phyloP scores from a whole-genome alignment of 2,329 filamentous ascomycete species.

The Colletotrichum sp. region DNA sequence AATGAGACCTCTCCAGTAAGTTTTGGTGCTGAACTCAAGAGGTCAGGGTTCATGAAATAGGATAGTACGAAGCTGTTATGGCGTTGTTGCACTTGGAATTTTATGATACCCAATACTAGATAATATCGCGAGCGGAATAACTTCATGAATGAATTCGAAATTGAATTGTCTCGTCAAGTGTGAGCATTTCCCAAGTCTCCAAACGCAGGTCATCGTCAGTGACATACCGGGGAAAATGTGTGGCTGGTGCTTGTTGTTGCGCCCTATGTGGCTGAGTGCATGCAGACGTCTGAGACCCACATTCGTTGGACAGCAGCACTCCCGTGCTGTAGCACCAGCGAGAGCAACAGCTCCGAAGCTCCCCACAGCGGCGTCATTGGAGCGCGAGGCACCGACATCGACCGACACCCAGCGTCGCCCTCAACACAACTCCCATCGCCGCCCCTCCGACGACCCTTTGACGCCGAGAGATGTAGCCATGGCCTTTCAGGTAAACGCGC shows the following conservation, averaged over 20 bases:
- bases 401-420: slow-evolving; percentile 1
- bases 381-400: slow-evolving; percentile 17
- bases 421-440: neutral
- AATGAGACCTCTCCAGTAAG: neutral
- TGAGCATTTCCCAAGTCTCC: neutral
- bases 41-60: neutral
- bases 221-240: neutral
- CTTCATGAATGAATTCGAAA: neutral
- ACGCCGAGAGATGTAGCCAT: slow-evolving; percentile 23
- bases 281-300: neutral
- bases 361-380: slow-evolving; percentile 31
- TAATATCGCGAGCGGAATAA: neutral
- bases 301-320: neutral
- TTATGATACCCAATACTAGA: neutral
- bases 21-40: slow-evolving; percentile 19
- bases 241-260: neutral
- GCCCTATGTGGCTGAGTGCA: neutral
- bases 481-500: slow-evolving; percentile 20
- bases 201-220: neutral
- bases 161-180: neutral
- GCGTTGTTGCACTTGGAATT: neutral
- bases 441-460: neutral
- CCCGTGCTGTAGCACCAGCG: neutral
- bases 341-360: slow-evolving; percentile 22
- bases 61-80: neutral